Evolutionary conservation across 768 basidiomycete species (phyloP), one percentile per base, ranked within the genome.

Genomic region (Boletus coccyginus): DNA sequence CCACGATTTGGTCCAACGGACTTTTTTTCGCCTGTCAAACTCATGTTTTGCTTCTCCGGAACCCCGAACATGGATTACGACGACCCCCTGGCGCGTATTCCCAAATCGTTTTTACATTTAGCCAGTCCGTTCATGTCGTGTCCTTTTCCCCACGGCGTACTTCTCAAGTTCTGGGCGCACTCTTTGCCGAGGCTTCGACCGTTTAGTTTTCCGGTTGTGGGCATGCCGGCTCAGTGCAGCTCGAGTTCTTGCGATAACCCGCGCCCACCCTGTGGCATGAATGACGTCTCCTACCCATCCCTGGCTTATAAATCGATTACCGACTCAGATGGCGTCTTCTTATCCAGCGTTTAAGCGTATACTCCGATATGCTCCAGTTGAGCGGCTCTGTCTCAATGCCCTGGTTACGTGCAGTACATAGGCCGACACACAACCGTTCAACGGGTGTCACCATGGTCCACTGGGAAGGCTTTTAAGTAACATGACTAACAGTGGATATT

Each of bases 111-210:
- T 13, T 19, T 39, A 27, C 16, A 16, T 55, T 60, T 55, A 41
- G 29, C 50, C 38, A 29, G 50, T 50, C 38, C 38, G 38, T 38
- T 43, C 50, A 51, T 31, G 19, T 19, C 38, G 21, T 35, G n/a
- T 16, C 21, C 24, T 24, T 41, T 59, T 48, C 55, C 55, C 53
- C 66, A 59, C 63, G 59, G 38, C 33, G 11, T 41, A 53, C 60
- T 66, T 68, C 55, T 56, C 31, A 38, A 39, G 44, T 38, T 36
- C 60, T 57, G 33, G 21, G 10, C 39, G 16, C 41, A 50, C 49
- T 47, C 50, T 47, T 27, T 53, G 48, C 55, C 59, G 42, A 35
- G 40, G 32, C 55, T 57, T 62, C 49, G n/a, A 35, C 50, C 27
- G 44, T n/a, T 68, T 55, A 53, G 57, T 56, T 36, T 50, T 52